Evolutionary conservation across 306 rosid genomes (phyloP).

Genomic region (Albizia julibrissin): DNA sequence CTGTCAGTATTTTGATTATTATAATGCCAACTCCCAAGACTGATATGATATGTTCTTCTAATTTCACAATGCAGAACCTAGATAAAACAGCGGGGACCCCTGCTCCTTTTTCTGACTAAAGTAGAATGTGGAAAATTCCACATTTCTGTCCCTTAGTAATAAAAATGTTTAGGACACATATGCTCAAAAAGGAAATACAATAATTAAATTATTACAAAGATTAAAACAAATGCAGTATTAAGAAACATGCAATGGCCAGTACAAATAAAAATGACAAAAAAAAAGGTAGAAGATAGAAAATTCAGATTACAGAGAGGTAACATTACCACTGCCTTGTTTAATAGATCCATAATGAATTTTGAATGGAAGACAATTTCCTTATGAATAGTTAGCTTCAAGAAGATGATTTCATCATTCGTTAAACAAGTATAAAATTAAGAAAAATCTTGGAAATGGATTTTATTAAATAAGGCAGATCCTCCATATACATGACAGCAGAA

Average conservation of each 20-base stretch:
- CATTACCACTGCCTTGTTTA: constrained; percentile 4
- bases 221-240: not conserved
- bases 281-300: not conserved
- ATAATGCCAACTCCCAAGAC: not conserved
- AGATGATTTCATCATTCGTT: constrained; percentile 2
- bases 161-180: not conserved
- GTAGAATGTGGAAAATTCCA: not conserved
- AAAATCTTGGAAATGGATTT: constrained; percentile 14
- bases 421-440: not conserved
- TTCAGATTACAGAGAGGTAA: constrained; percentile 13
- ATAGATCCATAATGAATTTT: not conserved
- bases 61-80: constrained; percentile 18
- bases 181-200: constrained; percentile 3
- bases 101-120: constrained; percentile 22
- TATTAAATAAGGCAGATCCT: constrained; percentile 31
- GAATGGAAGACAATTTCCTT: not conserved
- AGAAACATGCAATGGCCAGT: not conserved
- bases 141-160: constrained; percentile 6
- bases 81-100: constrained; percentile 21
- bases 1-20: not conserved
- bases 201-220: constrained; percentile 15
- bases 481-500: constrained; percentile 20
- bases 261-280: not conserved
- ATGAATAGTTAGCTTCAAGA: constrained; percentile 27
- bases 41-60: constrained; percentile 3